Base-by-base conservation (phyloP, 1,284 basidiomycete genomes). In the Heterobasidion occidentale region DNA sequence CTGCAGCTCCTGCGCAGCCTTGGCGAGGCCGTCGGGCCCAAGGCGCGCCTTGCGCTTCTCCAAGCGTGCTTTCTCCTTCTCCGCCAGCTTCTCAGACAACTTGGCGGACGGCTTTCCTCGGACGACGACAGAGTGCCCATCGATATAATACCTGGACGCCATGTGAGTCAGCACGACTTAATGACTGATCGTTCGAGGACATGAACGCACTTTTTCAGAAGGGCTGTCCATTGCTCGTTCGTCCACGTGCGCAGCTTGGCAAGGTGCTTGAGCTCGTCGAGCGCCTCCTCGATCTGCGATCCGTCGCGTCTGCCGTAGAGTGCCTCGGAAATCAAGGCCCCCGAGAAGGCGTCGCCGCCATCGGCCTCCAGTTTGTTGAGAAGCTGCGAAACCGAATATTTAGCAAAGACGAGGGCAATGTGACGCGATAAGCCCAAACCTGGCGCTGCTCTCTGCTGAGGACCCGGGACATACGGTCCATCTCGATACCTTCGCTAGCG, bases 391-490 rank as follows among this genome's bases (percentile, higher is more conserved):
- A 38, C 6, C 27, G 27, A 27, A 27, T 4, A 27, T 27, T 27
- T 12, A 49, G 48, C 20, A 44, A 56, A 36, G 56, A 49, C 19
- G 44, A 34, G 17, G 20, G 14, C 14, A 42, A 5, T 58, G 54
- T 9, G 20, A 45, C 2, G 49, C 7, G 19, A 49, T 14, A 6
- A 15, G 4, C 27, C 8, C 17, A 7, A 33, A 89, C 88, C 76
- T 94, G 92, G 59, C 92, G 83, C 70, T 92, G 89, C 66, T 98
- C 93, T 42, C 94, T 77, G 61, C 88, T 83, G 56, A 99, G 86
- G 19, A 98, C 78, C 81, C 92, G 89, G 17, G 72, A 71, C 88
- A 99, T 98, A 33, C 97, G 78, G 36, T 87, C 79, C 90, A 98
- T 95, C 71, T 99, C 93, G 56, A 99, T 77, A 5, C 90, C 93